These are phyloP conservation scores for Kodamaea sagamina DNA, from an alignment of 805 yeast genomes.

Conservation along the genomic window DNA sequence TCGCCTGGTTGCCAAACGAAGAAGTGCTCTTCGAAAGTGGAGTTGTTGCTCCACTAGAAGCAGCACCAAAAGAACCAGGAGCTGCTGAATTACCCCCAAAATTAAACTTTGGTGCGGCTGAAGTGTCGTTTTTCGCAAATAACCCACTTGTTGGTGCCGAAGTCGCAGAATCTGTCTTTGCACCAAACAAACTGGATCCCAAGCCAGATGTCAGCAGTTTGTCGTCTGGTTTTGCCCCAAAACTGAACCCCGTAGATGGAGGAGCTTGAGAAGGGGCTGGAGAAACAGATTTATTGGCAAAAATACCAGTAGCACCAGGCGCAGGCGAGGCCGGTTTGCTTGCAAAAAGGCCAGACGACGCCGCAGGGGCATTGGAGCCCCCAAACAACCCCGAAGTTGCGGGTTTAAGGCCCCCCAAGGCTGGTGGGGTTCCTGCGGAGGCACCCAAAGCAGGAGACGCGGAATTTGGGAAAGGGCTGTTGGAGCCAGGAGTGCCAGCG, in stretches of 20 bases:
- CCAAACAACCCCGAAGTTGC: background rate
- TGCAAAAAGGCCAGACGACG: constrained; percentile 14
- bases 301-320: constrained; percentile 4
- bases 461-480: background rate
- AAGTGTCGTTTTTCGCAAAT: background rate
- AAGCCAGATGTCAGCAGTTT: background rate
- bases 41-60: background rate
- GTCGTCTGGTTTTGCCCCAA: constrained; percentile 17
- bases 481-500: background rate
- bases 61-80: background rate
- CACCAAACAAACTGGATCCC: no score
- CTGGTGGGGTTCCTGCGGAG: background rate
- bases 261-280: background rate
- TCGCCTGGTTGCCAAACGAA: constrained; percentile 14
- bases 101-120: no score
- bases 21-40: constrained; percentile 9
- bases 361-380: constrained; percentile 2
- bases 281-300: constrained; percentile 6
- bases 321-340: constrained; percentile 9
- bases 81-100: background rate
- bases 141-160: background rate
- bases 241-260: constrained; percentile 6
- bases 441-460: background rate
- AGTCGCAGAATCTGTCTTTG: background rate
- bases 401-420: background rate